Base-by-base conservation (phyloP, 192 early-diverging fungal genomes). In the Backusella tarrabulga region DNA sequence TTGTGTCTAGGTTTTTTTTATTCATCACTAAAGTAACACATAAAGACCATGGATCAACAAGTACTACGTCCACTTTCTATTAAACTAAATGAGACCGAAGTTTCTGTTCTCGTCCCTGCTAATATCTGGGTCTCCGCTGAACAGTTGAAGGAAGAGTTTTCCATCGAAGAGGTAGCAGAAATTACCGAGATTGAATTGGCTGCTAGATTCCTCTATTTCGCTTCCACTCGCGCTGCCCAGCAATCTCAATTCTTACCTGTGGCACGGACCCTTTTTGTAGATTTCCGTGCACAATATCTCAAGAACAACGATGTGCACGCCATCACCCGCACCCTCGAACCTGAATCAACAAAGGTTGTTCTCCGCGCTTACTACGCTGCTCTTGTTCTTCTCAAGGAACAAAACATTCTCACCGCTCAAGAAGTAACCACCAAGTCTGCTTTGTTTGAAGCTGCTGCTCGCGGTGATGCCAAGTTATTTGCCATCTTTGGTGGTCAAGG, bases 401-500 rank as follows among this genome's bases (percentile, higher is more conserved):
- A 80, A 41, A 73, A 73, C 9, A 72, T 79, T 34, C 67, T 90
- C 17, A 68, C 80, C 4, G 17, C 67, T 29, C 76, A 87, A 19
- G 83, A 88, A 63, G 76, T 79, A 68, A 78, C 85, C 6, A 74
- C 82, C 15, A 72, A 83, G 9, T 89, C 93, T 9, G 94, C 95
- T 21, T 85, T 97, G 60, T 88, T 95, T 70, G 81, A 86, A 34
- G 90, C 91, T 74, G 94, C 89, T 54, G 76, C 83, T 14, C 72
- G 84, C 23, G 90, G 91, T 32, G 83, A 79, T 11, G 91, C 93
- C 44, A 84, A 84, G 67, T 79, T 93, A 40, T 91, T 95, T 78
- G 94, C 95, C 42, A 90, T 98, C 76, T 98, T 98, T 91, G 97
- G 97, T 75, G 97, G 97, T 56, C 97, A 98, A 86, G 97, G 97